phyloP scores from a whole-genome alignment of 129 eudicot species.

The Chrysanthemum seticuspe region DNA sequence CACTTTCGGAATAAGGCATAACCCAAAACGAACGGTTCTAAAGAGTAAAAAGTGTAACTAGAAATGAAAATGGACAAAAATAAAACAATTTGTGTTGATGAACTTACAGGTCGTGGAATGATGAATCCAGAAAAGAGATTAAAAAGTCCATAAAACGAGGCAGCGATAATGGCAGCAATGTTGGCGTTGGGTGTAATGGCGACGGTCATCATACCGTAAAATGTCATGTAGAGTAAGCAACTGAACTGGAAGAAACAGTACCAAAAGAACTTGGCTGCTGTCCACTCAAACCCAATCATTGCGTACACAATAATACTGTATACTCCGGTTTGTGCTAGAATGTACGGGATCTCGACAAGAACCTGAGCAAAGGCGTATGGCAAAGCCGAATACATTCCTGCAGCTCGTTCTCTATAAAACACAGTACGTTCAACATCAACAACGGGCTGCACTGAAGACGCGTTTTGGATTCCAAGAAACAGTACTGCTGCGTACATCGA shows the following conservation, averaged over 20 bases:
- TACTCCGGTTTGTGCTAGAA: constrained; percentile 32
- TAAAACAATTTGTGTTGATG: neutral
- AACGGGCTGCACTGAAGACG: constrained; percentile 47
- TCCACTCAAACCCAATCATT: constrained; percentile 55
- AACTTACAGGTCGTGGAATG: constrained; percentile 50
- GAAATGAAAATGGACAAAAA: neutral
- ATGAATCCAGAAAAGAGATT: constrained; percentile 48
- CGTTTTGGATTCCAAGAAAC: constrained; percentile 41
- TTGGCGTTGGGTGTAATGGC: constrained; percentile 44
- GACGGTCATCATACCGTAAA: constrained; percentile 55
- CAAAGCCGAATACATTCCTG: constrained; percentile 57
- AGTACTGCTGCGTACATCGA: constrained; percentile 47
- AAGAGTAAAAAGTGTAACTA: neutral
- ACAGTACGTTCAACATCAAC: constrained; percentile 53
- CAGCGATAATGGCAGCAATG: constrained; percentile 43
- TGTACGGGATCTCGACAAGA: constrained; percentile 45
- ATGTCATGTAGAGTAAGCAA: constrained; percentile 45
- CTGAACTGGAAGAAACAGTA: constrained; percentile 41
- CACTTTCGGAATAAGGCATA: neutral
- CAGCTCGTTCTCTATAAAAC: constrained; percentile 56
- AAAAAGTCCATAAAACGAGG: constrained; percentile 41
- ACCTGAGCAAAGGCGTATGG: constrained; percentile 55
- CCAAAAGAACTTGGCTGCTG: constrained; percentile 41
- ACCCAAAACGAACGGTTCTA: neutral
- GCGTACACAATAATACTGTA: constrained; percentile 42